Percentiles rank a stretch among this genome's conserved stretches.
Conservation (phyloP, 306 rosid genomes). For the Fagus crenata region DNA sequence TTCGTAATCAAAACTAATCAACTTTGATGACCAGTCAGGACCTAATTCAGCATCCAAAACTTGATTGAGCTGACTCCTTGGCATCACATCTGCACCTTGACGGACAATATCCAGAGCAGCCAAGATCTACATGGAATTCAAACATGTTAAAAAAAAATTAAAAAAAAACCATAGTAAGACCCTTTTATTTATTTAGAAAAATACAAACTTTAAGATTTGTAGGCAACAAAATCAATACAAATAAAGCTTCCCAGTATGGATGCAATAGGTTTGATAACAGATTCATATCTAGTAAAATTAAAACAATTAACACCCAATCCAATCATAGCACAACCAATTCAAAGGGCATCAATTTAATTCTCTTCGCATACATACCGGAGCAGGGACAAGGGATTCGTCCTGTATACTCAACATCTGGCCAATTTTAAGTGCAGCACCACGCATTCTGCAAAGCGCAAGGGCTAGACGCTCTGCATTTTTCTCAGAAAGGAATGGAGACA, state of each 20-base stretch:
- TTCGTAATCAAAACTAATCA: conserved; percentile 80
- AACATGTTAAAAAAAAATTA: conserved; percentile 15
- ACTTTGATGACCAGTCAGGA: conserved; percentile 70
- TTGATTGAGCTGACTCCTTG: conserved; percentile 80
- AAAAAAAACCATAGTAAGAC: not conserved
- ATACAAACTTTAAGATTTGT: not conserved
- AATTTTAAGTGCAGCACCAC: conserved; percentile 92
- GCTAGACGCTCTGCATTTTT: conserved; percentile 87
- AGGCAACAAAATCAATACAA: conserved; percentile 2
- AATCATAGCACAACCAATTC: not conserved
- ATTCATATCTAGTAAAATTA: conserved; percentile 6
- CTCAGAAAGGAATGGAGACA: conserved; percentile 74
- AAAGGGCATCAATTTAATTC: not conserved
- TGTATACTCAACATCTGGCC: conserved; percentile 99
- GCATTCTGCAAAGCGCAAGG: conserved; percentile 87
- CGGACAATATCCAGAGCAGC: conserved; percentile 95
- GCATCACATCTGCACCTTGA: conserved; percentile 99
- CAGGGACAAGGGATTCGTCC: conserved; percentile 89
- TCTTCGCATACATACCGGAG: conserved; percentile 54
- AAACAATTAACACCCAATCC: conserved; percentile 9
- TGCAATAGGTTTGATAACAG: conserved; percentile 7
- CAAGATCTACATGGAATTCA: conserved; percentile 54
- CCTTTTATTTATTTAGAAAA: conserved; percentile 7
- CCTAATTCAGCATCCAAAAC: conserved; percentile 86
- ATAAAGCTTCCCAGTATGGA: conserved; percentile 11